Percentiles rank a stretch among this genome's conserved stretches.
Conservation (phyloP, 208 protist genomes). For the Acanthamoeba lugdunensis region DNA sequence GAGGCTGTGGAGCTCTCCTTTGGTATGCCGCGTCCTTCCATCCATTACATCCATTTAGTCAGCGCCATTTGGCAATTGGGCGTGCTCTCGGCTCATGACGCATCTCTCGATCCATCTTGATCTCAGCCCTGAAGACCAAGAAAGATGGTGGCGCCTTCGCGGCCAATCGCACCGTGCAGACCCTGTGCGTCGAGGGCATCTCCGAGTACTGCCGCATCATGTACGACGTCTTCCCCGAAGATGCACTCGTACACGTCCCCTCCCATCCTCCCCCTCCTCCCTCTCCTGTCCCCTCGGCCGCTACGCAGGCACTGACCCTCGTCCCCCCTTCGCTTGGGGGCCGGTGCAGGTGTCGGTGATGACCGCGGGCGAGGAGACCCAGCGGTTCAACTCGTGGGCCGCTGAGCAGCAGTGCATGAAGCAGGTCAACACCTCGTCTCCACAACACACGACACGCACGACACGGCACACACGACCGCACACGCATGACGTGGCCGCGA, state of each 20-base stretch:
- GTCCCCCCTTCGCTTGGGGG: neutral
- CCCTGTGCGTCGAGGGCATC: constrained; percentile 57
- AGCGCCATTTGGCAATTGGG: neutral
- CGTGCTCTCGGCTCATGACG: neutral
- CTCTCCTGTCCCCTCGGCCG: neutral
- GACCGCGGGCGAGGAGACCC: neutral
- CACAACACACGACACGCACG: neutral
- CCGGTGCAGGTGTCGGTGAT: constrained; percentile 5
- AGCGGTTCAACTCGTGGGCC: constrained; percentile 18
- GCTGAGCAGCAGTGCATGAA: constrained; percentile 45
- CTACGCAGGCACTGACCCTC: no score
- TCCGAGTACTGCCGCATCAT: constrained; percentile 65
- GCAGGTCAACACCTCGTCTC: neutral
- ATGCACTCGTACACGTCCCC: constrained; percentile 36
- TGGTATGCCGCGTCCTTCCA: neutral
- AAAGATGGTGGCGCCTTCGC: neutral
- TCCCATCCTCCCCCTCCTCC: no score
- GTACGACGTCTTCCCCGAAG: constrained; percentile 53
- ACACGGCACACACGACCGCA: no score
- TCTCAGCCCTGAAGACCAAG: constrained; percentile 21
- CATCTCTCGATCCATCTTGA: neutral
- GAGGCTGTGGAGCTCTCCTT: constrained; percentile 2
- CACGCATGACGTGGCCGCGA: no score
- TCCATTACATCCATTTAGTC: neutral
- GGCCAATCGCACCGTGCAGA: neutral